These are phyloP conservation scores for Calonectria hongkongensis DNA, from an alignment of 2,329 filamentous ascomycete species.

Conservation along the genomic window DNA sequence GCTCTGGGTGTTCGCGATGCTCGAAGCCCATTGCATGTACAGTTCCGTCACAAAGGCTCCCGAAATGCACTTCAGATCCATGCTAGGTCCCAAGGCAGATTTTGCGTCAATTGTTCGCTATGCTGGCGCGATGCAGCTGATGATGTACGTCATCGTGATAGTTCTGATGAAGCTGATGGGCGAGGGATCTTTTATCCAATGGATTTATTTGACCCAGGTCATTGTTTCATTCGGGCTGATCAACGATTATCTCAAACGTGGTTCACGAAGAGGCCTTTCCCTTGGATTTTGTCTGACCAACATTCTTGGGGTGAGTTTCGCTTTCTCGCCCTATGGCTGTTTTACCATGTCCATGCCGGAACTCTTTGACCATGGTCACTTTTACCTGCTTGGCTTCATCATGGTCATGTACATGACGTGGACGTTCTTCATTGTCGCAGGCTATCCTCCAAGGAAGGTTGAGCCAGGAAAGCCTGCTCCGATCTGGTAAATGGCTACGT, in stretches of 20 bases:
- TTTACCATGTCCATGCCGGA: slow-evolving; percentile 16
- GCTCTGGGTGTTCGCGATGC: slow-evolving; percentile 18
- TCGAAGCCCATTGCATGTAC: slow-evolving; percentile 28
- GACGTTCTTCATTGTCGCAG: slow-evolving; percentile 14
- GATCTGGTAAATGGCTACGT: background rate
- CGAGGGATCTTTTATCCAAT: slow-evolving; percentile 27
- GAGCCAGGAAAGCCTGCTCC: background rate
- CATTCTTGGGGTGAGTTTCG: slow-evolving; percentile 20
- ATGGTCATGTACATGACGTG: background rate
- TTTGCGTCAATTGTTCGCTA: background rate
- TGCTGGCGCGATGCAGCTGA: background rate
- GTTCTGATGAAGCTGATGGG: slow-evolving; percentile 25
- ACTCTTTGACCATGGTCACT: slow-evolving; percentile 2
- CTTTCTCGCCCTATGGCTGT: slow-evolving; percentile 38
- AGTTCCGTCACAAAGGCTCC: slow-evolving; percentile 7
- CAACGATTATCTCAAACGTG: slow-evolving; percentile 27
- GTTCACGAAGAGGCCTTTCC: slow-evolving; percentile 21
- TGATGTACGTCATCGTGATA: slow-evolving; percentile 19
- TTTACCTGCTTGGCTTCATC: slow-evolving; percentile 21
- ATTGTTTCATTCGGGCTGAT: slow-evolving; percentile 29
- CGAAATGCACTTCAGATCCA: background rate
- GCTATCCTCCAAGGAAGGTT: slow-evolving; percentile 8
- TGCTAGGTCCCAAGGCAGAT: background rate
- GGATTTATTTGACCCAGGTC: slow-evolving; percentile 34
- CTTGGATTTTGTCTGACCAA: slow-evolving; percentile 37